Conservation (phyloP, 495 filamentous ascomycete genomes). For the Aspergillus sclerotioniger region DNA sequence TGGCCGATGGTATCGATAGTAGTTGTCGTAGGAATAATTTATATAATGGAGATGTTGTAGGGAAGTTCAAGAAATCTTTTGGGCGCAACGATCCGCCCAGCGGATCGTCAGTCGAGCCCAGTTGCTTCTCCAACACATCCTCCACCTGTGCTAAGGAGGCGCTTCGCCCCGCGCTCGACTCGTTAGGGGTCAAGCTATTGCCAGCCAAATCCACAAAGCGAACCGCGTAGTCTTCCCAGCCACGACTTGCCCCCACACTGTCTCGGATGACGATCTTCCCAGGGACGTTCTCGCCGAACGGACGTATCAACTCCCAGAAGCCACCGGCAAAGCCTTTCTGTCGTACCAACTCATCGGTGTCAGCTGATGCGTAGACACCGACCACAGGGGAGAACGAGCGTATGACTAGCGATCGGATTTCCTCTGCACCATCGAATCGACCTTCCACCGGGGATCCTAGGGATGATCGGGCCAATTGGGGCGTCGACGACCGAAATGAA, state of each 20-base stretch:
- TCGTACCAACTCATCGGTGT: constrained; percentile 74
- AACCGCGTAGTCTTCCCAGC: constrained; percentile 87
- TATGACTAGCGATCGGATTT: constrained; percentile 71
- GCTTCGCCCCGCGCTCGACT: constrained; percentile 22
- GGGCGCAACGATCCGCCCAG: constrained; percentile 34
- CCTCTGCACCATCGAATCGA: constrained; percentile 51
- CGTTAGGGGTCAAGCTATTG: constrained; percentile 19
- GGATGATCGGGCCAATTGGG: constrained; percentile 56
- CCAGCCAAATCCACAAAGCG: constrained; percentile 65
- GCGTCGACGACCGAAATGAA: constrained; percentile 60
- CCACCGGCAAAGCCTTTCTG: constrained; percentile 85
- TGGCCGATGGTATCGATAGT: constrained; percentile 70
- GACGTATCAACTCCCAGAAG: constrained; percentile 78
- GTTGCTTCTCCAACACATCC: constrained; percentile 53
- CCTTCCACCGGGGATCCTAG: constrained; percentile 50
- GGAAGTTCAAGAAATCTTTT: constrained; percentile 32
- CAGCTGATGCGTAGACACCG: constrained; percentile 75
- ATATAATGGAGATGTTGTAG: constrained; percentile 63
- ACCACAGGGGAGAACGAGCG: constrained; percentile 86
- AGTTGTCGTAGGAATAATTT: constrained; percentile 78
- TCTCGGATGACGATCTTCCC: constrained; percentile 90
- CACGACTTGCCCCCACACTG: constrained; percentile 75
- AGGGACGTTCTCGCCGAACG: constrained; percentile 85
- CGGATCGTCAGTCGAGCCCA: constrained; percentile 34
- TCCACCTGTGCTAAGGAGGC: constrained; percentile 54